phyloP scores from a whole-genome alignment of 2,329 filamentous ascomycete species.

The Arthroderma uncinatum region DNA sequence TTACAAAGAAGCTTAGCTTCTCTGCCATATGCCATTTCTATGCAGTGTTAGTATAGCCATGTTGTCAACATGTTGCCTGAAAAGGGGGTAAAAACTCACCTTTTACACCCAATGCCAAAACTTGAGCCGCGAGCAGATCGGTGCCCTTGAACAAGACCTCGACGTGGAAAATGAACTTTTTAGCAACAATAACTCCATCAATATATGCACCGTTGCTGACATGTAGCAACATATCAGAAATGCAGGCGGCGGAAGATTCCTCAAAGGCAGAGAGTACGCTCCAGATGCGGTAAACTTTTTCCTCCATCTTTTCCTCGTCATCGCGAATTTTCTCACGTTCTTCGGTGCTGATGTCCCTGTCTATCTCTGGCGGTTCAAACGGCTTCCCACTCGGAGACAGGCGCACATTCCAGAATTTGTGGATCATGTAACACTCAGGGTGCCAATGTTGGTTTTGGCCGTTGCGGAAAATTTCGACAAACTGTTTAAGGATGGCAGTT shows the following conservation, averaged over 20 bases:
- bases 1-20: slow-evolving; percentile 99
- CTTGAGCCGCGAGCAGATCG: slow-evolving; percentile 67
- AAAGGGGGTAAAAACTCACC: slow-evolving; percentile 36
- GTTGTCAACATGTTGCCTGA: neutral
- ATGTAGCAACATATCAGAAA: slow-evolving; percentile 96
- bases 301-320: slow-evolving; percentile 89
- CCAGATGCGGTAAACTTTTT: slow-evolving; percentile 97
- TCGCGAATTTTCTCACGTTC: slow-evolving; percentile 65
- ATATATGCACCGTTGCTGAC: slow-evolving; percentile 96
- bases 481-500: slow-evolving; percentile 94
- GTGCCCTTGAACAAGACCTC: slow-evolving; percentile 84
- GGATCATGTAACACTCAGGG: slow-evolving; percentile 99
- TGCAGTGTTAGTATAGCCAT: neutral
- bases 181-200: slow-evolving; percentile 86
- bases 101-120: slow-evolving; percentile 60
- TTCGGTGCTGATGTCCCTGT: slow-evolving; percentile 51
- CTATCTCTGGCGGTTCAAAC: slow-evolving; percentile 34
- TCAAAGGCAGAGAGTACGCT: slow-evolving; percentile 94
- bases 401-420: slow-evolving; percentile 99
- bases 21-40: slow-evolving; percentile 78
- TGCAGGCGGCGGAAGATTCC: slow-evolving; percentile 93
- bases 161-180: slow-evolving; percentile 92
- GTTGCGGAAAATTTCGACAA: slow-evolving; percentile 96
- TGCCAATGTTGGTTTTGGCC: slow-evolving; percentile 99
- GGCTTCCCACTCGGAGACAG: slow-evolving; percentile 53